Evolutionary conservation across 345 rosid species (phyloP), one percentile per base, ranked within the genome.

Genomic region (Conringia planisiliqua): DNA sequence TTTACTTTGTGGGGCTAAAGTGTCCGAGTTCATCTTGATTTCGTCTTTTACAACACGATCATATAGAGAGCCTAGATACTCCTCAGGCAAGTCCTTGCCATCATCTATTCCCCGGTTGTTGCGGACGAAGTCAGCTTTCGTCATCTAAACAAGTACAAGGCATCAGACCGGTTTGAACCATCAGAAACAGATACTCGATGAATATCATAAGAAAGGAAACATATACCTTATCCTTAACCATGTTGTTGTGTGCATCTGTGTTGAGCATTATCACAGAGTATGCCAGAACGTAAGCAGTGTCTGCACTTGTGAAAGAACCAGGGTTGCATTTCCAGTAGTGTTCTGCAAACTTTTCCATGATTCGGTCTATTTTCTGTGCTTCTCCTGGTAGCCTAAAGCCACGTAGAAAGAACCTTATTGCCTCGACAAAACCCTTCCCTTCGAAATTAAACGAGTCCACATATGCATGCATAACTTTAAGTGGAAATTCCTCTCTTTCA

Each of bases 391-490:
- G 83, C 85, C 96, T 89, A 74, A 95, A 95, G 73, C 99, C 97
- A 12, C 87, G 82, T 35, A 95, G 79, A 79, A 95, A 92, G 82
- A 90, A 95, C 83, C 98, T 90, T 83, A 92, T 86, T 2, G 97
- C 86, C 80, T 88, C 94, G 26, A 90, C 98, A 82, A 92, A 92
- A 79, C 83, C 87, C 78, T 84, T 90, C 59, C 68, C 85, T 74
- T 85, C 82, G 79, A 95, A 95, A 52, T 89, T 84, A 67, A 90
- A 86, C 0, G 98, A 90, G 70, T 95, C 99, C 0, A 92, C 96
- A 83, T 92, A 95, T n/a, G 98, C 97, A 86, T 95, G 99, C 98
- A 95, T 95, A 54, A 95, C 98, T 79, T 76, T 92, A 61, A 95
- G 82, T 71, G 91, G 75, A 80, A 92, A 85, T 16, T 92, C 99